A percentile compares a stretch with the other conserved stretches of the same genome.
Evolutionary conservation across 148 eudicot genomes (phyloP).

Genomic region (Chenopodium formosanum): DNA sequence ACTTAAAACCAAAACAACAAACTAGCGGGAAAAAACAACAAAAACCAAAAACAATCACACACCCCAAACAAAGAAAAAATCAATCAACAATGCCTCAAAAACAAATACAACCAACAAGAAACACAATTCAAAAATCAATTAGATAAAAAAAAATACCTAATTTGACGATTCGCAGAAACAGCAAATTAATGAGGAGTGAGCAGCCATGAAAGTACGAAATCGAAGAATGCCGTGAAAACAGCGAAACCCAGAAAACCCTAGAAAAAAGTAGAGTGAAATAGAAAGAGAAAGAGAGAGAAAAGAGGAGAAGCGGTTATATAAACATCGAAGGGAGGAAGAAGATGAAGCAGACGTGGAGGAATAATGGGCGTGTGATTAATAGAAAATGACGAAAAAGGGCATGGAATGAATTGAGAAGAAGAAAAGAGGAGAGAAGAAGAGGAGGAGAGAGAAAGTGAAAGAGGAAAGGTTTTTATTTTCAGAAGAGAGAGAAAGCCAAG

Average conservation of each 20-base stretch:
- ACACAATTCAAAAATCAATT: neutral
- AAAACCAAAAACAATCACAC: too few species aligned
- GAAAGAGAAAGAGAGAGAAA: neutral
- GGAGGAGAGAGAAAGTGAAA: neutral
- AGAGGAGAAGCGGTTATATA: constrained; percentile 20
- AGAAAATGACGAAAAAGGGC: constrained; percentile 2
- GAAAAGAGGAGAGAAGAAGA: neutral
- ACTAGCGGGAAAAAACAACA: neutral
- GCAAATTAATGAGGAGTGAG: neutral
- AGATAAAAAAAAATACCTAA: constrained; percentile 32
- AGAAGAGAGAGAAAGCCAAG: neutral
- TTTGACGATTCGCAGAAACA: neutral
- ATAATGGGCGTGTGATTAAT: constrained; percentile 33
- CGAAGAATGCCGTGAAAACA: neutral
- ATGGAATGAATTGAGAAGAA: neutral
- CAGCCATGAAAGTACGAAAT: constrained; percentile 4
- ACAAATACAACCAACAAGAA: neutral
- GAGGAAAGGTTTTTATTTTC: neutral
- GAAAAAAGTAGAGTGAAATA: constrained; percentile 8
- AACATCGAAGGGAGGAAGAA: constrained; percentile 27
- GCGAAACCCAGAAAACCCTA: constrained; percentile 42
- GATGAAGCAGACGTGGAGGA: constrained; percentile 39
- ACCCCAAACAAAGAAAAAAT: neutral
- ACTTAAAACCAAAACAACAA: neutral
- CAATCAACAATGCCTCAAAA: neutral